These are phyloP conservation scores for Coemansia interrupta DNA, from an alignment of 192 early-diverging fungal species.

Conservation along the genomic window DNA sequence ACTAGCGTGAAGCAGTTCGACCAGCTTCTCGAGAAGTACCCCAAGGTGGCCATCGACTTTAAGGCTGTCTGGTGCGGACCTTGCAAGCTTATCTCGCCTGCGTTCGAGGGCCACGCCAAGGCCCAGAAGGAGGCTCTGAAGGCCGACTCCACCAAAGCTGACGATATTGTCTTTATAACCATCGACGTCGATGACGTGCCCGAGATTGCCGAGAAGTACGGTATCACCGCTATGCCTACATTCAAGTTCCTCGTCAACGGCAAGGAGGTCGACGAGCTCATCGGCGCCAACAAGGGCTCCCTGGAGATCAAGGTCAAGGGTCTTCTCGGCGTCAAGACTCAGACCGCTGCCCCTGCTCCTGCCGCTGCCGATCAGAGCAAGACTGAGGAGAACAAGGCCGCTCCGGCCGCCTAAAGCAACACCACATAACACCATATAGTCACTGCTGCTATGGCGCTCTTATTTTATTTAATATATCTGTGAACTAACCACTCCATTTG, in stretches of 20 bases:
- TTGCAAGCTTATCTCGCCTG: conserved; percentile 71
- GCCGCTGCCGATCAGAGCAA: not conserved
- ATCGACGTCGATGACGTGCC: conserved; percentile 76
- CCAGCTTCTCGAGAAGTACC: conserved; percentile 11
- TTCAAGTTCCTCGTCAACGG: conserved; percentile 69
- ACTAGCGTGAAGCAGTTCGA: conserved; percentile 13
- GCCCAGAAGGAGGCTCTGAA: conserved; percentile 64
- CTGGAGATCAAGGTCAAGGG: conserved; percentile 4
- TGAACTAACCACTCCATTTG: no score
- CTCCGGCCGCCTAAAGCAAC: conserved; percentile 4
- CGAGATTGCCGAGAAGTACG: conserved; percentile 37
- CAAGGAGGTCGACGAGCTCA: conserved; percentile 57
- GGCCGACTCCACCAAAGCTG: conserved; percentile 64
- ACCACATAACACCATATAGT: no score
- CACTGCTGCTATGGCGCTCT: no score
- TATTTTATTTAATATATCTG: no score
- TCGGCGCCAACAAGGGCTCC: conserved; percentile 44
- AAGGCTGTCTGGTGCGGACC: conserved; percentile 83
- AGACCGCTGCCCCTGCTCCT: conserved; percentile 5
- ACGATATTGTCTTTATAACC: conserved; percentile 71
- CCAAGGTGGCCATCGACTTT: conserved; percentile 70
- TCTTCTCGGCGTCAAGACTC: no score
- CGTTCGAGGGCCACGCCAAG: conserved; percentile 59
- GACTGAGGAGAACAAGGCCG: conserved; percentile 15
- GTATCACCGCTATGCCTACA: conserved; percentile 72